Evolutionary conservation across 2,329 filamentous ascomycete species (phyloP).

Genomic region (Catunica adiposa): DNA sequence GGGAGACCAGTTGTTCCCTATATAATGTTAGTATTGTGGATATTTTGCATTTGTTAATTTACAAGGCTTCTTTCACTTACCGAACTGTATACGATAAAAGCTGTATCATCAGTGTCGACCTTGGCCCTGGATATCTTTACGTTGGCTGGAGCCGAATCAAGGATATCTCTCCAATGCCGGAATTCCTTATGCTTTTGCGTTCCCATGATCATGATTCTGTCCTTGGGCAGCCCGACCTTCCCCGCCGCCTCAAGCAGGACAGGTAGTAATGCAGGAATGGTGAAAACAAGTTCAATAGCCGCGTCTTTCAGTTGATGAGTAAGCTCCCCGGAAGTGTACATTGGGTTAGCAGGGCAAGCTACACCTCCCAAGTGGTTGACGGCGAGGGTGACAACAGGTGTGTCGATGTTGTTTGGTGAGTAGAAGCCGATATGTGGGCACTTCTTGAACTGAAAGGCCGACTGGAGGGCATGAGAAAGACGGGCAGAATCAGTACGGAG

Average conservation of each 20-base stretch:
- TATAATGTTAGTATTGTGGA: background rate
- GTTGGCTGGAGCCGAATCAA: slow-evolving; percentile 20
- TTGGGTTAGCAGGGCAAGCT: slow-evolving; percentile 73
- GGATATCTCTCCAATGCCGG: slow-evolving; percentile 56
- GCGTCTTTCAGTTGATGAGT: slow-evolving; percentile 71
- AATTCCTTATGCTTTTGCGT: slow-evolving; percentile 44
- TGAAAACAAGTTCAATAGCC: slow-evolving; percentile 56
- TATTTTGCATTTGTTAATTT: background rate
- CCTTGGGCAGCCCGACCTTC: slow-evolving; percentile 50
- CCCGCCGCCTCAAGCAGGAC: slow-evolving; percentile 51
- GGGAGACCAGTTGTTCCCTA: slow-evolving; percentile 74
- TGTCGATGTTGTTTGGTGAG: slow-evolving; percentile 76
- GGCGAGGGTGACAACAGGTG: slow-evolving; percentile 60
- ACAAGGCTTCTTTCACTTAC: slow-evolving; percentile 18
- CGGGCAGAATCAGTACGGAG: slow-evolving; percentile 47
- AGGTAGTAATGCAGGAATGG: slow-evolving; percentile 50
- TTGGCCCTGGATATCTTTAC: slow-evolving; percentile 21
- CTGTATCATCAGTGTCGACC: slow-evolving; percentile 54
- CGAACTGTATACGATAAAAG: slow-evolving; percentile 75
- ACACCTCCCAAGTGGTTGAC: slow-evolving; percentile 69
- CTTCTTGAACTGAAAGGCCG: slow-evolving; percentile 60
- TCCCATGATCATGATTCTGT: slow-evolving; percentile 62
- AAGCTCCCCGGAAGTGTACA: slow-evolving; percentile 70
- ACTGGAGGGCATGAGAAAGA: slow-evolving; percentile 68
- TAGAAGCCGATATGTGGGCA: slow-evolving; percentile 72